Evolutionary conservation across 495 filamentous ascomycete species (phyloP).

Genomic region (Apodospora peruviana): DNA sequence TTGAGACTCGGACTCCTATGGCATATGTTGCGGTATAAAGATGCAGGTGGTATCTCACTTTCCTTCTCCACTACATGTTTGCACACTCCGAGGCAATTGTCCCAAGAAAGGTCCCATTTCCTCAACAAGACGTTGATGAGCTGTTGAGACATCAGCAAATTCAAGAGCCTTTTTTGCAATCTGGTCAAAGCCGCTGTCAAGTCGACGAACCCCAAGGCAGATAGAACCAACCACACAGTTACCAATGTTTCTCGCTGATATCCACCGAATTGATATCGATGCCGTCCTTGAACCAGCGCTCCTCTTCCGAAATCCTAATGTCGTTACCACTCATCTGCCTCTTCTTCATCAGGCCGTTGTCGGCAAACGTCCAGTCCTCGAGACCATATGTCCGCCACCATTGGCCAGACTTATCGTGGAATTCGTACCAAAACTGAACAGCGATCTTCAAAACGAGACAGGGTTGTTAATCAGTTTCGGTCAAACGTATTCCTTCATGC

Average conservation of each 20-base stretch:
- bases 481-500: too few relatives aligned
- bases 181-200: too few relatives aligned
- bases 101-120: too few relatives aligned
- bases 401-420: slow-evolving; percentile 62
- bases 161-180: too few relatives aligned
- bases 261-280: slow-evolving; percentile 69
- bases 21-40: too few relatives aligned
- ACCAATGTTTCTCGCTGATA: slow-evolving; percentile 77
- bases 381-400: slow-evolving; percentile 91
- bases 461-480: background rate
- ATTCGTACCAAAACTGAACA: slow-evolving; percentile 94
- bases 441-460: slow-evolving; percentile 48
- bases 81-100: too few relatives aligned
- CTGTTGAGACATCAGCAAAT: too few relatives aligned
- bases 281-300: slow-evolving; percentile 64
- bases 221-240: slow-evolving; percentile 6
- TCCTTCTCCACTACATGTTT: too few relatives aligned
- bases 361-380: slow-evolving; percentile 88
- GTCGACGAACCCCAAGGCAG: too few relatives aligned
- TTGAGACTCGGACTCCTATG: too few relatives aligned
- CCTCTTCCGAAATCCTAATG: slow-evolving; percentile 57
- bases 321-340: slow-evolving; percentile 91
- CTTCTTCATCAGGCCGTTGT: slow-evolving; percentile 77
- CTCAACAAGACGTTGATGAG: too few relatives aligned
- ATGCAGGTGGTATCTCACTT: too few relatives aligned